Evolutionary conservation across 1,284 basidiomycete genomes (phyloP).

Genomic region (Sphaerobolus stellatus): DNA sequence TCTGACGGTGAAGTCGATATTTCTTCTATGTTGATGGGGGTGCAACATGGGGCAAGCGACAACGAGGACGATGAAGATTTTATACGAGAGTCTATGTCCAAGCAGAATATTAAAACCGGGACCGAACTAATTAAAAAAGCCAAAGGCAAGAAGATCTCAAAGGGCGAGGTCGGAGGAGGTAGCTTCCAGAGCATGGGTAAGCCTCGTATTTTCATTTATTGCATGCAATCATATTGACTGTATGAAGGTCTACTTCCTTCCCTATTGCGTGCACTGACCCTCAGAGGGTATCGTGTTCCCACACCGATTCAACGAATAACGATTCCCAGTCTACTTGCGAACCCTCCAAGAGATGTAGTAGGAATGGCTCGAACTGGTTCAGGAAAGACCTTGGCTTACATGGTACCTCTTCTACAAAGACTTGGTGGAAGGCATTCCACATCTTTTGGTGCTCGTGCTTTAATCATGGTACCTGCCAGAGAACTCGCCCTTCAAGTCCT

Average conservation of each 20-base stretch:
- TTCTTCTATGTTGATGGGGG: slow-evolving; percentile 42
- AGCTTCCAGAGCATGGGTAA: slow-evolving; percentile 87
- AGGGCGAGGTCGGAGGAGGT: slow-evolving; percentile 77
- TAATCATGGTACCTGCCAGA: slow-evolving; percentile 90
- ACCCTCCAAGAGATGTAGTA: slow-evolving; percentile 91
- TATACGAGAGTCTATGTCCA: slow-evolving; percentile 62
- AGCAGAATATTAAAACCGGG: slow-evolving; percentile 66
- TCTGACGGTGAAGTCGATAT: slow-evolving; percentile 50
- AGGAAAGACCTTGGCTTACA: slow-evolving; percentile 96
- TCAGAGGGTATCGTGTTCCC: slow-evolving; percentile 94
- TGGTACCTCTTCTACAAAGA: slow-evolving; percentile 89
- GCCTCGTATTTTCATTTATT: slow-evolving; percentile 24
- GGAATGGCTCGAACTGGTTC: slow-evolving; percentile 99
- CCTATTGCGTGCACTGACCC: slow-evolving; percentile 79
- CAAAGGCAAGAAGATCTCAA: slow-evolving; percentile 65
- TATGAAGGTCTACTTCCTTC: slow-evolving; percentile 78
- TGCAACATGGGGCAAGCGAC: slow-evolving; percentile 30
- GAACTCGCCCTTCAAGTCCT: slow-evolving; percentile 94
- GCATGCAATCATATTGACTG: slow-evolving; percentile 5
- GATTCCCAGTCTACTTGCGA: slow-evolving; percentile 82
- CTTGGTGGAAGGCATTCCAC: slow-evolving; percentile 81
- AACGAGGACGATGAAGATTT: slow-evolving; percentile 61
- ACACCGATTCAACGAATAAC: slow-evolving; percentile 95
- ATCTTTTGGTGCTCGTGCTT: slow-evolving; percentile 81
- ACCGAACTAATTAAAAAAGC: slow-evolving; percentile 69